Evolutionary conservation across 208 protist genomes (phyloP).

Genomic region (Perkinsela sp.): DNA sequence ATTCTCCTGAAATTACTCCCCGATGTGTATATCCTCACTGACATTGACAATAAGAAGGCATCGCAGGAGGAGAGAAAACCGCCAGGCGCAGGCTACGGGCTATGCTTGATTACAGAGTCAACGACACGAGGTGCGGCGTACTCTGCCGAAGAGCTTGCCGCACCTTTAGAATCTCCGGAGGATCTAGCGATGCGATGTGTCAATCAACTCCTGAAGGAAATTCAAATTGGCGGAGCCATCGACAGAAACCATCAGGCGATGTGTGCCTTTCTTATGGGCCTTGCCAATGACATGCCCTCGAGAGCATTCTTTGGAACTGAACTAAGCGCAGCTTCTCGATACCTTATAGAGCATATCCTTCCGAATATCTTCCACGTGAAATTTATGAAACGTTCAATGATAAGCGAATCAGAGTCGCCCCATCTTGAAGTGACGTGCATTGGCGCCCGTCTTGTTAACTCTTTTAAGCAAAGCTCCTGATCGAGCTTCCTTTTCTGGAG

Average conservation of each 20-base stretch:
- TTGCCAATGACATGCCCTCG: conserved; percentile 62
- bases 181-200: conserved; percentile 40
- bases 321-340: not conserved
- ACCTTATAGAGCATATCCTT: not conserved
- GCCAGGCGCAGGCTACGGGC: conserved; percentile 27
- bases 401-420: not conserved
- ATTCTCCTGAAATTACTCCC: conserved; percentile 55
- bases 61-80: not conserved
- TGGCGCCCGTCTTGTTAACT: not conserved
- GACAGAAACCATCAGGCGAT: conserved; percentile 62
- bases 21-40: conserved; percentile 67
- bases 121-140: conserved; percentile 44
- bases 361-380: not conserved
- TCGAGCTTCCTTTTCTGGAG: too few relatives aligned
- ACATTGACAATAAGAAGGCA: conserved; percentile 31
- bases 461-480: not conserved
- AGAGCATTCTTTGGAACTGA: conserved; percentile 50
- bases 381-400: not conserved
- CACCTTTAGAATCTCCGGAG: conserved; percentile 32
- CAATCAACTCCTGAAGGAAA: conserved; percentile 37
- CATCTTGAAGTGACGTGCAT: not conserved
- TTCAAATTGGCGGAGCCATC: conserved; percentile 50
- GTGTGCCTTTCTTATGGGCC: conserved; percentile 58
- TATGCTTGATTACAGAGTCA: conserved; percentile 66
- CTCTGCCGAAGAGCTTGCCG: conserved; percentile 38